phyloP scores from a whole-genome alignment of 2,329 filamentous ascomycete species.

The Penicillium sp. region DNA sequence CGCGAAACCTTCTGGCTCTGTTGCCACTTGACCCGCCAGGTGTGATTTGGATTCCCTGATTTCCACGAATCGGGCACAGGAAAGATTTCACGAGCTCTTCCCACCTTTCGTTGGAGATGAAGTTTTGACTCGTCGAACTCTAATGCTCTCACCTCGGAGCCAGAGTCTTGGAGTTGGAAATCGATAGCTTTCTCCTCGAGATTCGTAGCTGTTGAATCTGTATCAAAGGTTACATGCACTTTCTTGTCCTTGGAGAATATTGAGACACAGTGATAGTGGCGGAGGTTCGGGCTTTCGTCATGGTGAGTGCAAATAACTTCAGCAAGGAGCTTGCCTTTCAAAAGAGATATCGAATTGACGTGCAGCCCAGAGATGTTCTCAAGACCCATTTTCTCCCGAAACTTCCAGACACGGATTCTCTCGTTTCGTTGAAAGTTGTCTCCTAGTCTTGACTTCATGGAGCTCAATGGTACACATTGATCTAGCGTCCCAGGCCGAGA shows the following conservation, averaged over 20 bases:
- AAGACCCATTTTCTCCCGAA: not conserved
- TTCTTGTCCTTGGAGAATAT: slow-evolving; percentile 1
- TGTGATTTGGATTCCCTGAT: no score
- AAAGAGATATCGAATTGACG: not conserved
- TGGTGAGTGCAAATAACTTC: not conserved
- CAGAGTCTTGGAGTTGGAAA: no score
- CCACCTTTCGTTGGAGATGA: no score
- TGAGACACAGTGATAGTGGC: not conserved
- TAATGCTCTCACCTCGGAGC: no score
- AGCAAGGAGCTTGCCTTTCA: not conserved
- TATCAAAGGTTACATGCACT: no score
- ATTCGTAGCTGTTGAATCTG: no score
- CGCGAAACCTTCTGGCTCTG: no score
- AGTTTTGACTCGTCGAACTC: no score
- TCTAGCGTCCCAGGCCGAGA: slow-evolving; percentile 1
- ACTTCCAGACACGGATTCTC: not conserved
- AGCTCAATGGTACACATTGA: slow-evolving; percentile 1
- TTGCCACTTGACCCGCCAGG: no score
- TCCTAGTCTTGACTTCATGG: not conserved
- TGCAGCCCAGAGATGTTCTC: not conserved
- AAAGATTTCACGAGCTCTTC: no score
- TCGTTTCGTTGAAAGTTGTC: not conserved
- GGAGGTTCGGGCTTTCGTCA: not conserved
- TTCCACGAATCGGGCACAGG: no score
- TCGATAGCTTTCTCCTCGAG: no score